These are phyloP conservation scores for Mycena amicta DNA, from an alignment of 768 basidiomycete species.

Conservation along the genomic window DNA sequence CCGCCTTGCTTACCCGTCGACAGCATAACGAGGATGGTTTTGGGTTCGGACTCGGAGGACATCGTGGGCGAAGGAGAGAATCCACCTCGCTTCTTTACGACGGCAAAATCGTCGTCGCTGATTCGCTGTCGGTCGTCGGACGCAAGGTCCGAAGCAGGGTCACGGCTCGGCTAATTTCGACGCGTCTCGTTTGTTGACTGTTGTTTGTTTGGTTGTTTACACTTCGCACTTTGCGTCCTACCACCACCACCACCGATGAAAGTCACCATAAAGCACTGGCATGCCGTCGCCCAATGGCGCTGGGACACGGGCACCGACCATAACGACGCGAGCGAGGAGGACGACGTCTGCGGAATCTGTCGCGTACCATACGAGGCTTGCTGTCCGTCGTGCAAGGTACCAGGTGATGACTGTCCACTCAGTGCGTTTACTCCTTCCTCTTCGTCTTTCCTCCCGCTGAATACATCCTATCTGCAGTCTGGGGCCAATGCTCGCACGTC, in stretches of 20 bases:
- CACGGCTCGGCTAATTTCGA: too few species aligned
- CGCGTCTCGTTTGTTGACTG: too few species aligned
- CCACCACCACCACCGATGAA: conserved; percentile 70
- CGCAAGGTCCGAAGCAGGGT: too few species aligned
- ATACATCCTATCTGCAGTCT: too few species aligned
- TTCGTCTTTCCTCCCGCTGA: too few species aligned
- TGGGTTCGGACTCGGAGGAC: not conserved
- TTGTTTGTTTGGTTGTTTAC: too few species aligned
- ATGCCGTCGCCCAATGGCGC: conserved; percentile 87
- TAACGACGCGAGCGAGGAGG: conserved; percentile 32
- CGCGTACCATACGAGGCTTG: conserved; percentile 91
- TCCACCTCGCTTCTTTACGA: too few species aligned
- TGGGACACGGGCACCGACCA: conserved; percentile 63
- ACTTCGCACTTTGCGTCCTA: not conserved
- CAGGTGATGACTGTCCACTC: conserved; percentile 93
- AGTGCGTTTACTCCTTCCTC: conserved; percentile 53
- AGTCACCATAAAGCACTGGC: conserved; percentile 81
- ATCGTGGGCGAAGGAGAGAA: not conserved
- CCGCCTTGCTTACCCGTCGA: conserved; percentile 19
- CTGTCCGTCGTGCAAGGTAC: conserved; percentile 94
- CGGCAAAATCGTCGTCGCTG: too few species aligned
- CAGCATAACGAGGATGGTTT: conserved; percentile 14
- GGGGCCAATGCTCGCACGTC: conserved; percentile 96
- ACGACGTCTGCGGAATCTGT: conserved; percentile 83
- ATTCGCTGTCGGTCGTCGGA: too few species aligned